These are phyloP conservation scores for Fomitopsis schrenkii DNA, from an alignment of 1,284 basidiomycete species.

Conservation along the genomic window DNA sequence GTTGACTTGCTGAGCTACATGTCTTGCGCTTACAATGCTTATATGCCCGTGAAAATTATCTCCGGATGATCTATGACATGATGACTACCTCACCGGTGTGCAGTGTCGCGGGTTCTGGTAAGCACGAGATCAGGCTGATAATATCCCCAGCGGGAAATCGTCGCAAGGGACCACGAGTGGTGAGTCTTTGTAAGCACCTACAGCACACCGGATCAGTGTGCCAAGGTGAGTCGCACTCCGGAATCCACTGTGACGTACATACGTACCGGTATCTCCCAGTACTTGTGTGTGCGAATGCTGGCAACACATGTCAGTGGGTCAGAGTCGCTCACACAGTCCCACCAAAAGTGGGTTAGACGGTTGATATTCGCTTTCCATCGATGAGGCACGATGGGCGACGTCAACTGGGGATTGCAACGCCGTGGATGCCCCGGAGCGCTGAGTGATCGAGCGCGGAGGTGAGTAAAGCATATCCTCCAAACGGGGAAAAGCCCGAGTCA, in stretches of 20 bases:
- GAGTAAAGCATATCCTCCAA: neutral
- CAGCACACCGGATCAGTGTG: neutral
- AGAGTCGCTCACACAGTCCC: neutral
- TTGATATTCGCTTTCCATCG: no score
- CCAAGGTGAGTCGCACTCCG: neutral
- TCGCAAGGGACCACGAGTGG: neutral
- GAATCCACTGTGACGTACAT: neutral
- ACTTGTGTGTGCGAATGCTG: no score
- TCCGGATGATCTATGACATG: neutral
- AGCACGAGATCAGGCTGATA: neutral
- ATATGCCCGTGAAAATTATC: neutral
- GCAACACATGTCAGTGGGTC: neutral
- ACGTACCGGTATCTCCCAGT: neutral
- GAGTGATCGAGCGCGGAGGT: neutral
- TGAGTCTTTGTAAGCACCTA: neutral
- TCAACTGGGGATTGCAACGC: neutral
- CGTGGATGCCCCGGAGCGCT: neutral
- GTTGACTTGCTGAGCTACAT: neutral
- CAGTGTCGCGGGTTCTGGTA: neutral
- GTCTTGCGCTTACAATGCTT: neutral
- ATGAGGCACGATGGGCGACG: neutral
- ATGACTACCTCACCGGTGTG: neutral
- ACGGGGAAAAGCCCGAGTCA: neutral
- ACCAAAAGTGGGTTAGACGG: neutral
- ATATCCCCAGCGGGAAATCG: neutral